Evolutionary conservation across 2,329 filamentous ascomycete species (phyloP), one percentile per base, ranked within the genome.

Genomic region (Zasmidium angulare): DNA sequence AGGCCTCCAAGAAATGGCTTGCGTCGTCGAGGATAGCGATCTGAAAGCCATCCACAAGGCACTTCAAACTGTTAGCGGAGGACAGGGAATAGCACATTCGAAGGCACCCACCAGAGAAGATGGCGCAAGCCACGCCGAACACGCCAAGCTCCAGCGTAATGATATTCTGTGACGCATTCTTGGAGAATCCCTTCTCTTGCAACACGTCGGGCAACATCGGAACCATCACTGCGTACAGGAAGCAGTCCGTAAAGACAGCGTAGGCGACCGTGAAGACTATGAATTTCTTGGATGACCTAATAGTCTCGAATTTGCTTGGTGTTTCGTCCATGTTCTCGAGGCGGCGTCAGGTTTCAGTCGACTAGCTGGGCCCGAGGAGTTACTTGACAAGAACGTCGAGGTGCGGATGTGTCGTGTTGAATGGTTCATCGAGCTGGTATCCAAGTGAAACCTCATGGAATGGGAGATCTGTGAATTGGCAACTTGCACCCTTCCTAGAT

Each of bases 91-190:
- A 14, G 36, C 12, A 10, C n/a, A 29, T 7, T 43, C 6, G 3
- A 19, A 20, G 19, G 21, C n/a, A 48, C 50, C 20, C 22, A 58
- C 56, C 56, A 3, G 20, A n/a, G 20, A 80, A 80, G 1, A 84
- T 76, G 17, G 89, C 78, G 4, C 90, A 76, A 2, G 86, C 82
- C 1, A 82, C 85, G 47, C 86, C 87, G 69, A 90, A 91, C 20
- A 86, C 81, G 2, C 86, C 86, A 0, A 91, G 76, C 1, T 91
- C 78, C 11, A 90, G 80, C 0, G 87, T 87, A 1, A 86, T 84
- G 86, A 87, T 90, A 65, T 78, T 79, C 73, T 90, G 88, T 1
- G 87, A 82, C 20, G 52, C 49, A 12, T 50, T 43, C 17, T 57
- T 31, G n/a, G 26, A 22, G 10, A 64, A 43, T 14, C 36, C 46